A percentile compares a stretch with the other conserved stretches of the same genome.
phyloP scores from a whole-genome alignment of 2,329 filamentous ascomycete species.

The Geosmithia flava region DNA sequence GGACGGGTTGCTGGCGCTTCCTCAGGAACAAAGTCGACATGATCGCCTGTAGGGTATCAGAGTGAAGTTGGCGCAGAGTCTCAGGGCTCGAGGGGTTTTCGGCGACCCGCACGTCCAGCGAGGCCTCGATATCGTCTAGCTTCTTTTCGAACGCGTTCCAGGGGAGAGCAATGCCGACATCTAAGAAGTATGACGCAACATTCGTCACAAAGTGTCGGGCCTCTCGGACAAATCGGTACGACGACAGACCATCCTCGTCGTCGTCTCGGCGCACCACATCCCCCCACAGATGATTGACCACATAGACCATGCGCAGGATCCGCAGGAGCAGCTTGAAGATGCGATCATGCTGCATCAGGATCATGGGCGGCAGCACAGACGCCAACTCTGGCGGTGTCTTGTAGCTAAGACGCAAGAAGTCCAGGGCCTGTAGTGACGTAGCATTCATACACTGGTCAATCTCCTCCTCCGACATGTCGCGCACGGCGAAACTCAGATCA shows the following conservation, averaged over 20 bases:
- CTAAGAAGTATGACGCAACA: conserved; percentile 67
- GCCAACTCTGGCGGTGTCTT: conserved; percentile 60
- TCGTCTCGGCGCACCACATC: conserved; percentile 27
- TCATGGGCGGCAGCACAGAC: conserved; percentile 57
- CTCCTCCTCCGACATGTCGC: conserved; percentile 66
- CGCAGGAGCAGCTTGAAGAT: conserved; percentile 74
- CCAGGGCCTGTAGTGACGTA: conserved; percentile 74
- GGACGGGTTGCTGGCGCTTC: conserved; percentile 60
- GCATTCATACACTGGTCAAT: conserved; percentile 76
- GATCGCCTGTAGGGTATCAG: conserved; percentile 62
- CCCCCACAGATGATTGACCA: conserved; percentile 53
- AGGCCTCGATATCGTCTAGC: conserved; percentile 26
- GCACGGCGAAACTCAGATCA: conserved; percentile 70
- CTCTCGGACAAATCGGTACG: conserved; percentile 57
- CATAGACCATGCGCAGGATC: conserved; percentile 65
- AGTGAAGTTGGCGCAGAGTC: conserved; percentile 56
- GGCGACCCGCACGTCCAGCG: conserved; percentile 1
- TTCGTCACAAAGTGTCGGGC: conserved; percentile 68
- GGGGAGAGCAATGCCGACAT: conserved; percentile 58
- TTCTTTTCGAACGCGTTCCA: conserved; percentile 62
- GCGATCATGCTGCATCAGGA: conserved; percentile 70
- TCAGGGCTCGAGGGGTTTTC: conserved; percentile 40
- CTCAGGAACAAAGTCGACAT: conserved; percentile 61
- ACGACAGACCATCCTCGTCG: conserved; percentile 10
- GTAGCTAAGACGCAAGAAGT: conserved; percentile 83